These are phyloP conservation scores for Petrea volubilis DNA, from an alignment of 257 asterid genomes.

Conservation along the genomic window DNA sequence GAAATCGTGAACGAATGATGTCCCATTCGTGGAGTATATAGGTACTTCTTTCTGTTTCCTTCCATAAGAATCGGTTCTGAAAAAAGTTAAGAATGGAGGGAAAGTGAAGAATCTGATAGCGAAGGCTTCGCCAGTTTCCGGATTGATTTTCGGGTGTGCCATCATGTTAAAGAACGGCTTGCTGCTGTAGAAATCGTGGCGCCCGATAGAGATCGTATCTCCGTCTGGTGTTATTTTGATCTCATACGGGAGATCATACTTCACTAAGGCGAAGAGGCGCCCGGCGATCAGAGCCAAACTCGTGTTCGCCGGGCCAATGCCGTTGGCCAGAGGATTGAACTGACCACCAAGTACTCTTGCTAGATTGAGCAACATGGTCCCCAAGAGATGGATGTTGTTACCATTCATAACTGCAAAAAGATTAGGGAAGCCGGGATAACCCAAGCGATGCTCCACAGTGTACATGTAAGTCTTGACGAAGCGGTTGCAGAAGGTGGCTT, in stretches of 20 bases:
- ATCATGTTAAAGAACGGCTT: conserved; percentile 36
- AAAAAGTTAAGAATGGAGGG: conserved; percentile 41
- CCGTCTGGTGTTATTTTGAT: conserved; percentile 36
- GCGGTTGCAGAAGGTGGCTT: conserved; percentile 50
- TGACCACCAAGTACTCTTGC: conserved; percentile 34
- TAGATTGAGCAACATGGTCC: too few relatives aligned
- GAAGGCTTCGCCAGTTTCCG: conserved; percentile 37
- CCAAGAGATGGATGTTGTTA: too few relatives aligned
- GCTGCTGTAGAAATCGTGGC: conserved; percentile 34
- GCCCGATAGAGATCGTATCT: conserved; percentile 43
- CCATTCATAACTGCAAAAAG: too few relatives aligned
- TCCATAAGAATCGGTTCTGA: conserved; percentile 38
- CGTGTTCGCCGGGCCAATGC: conserved; percentile 52
- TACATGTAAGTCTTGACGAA: conserved; percentile 55
- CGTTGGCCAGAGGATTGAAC: conserved; percentile 29
- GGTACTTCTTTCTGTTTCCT: conserved; percentile 34
- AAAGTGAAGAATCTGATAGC: conserved; percentile 28
- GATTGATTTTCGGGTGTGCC: conserved; percentile 52
- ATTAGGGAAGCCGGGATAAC: conserved; percentile 45
- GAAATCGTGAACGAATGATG: conserved; percentile 40
- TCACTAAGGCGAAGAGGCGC: conserved; percentile 46
- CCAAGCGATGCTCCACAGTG: conserved; percentile 30
- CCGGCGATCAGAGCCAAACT: conserved; percentile 45
- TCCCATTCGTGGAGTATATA: conserved; percentile 32
- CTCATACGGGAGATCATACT: conserved; percentile 48